Conservation (phyloP, 148 eudicot genomes). For the Drosera capensis region DNA sequence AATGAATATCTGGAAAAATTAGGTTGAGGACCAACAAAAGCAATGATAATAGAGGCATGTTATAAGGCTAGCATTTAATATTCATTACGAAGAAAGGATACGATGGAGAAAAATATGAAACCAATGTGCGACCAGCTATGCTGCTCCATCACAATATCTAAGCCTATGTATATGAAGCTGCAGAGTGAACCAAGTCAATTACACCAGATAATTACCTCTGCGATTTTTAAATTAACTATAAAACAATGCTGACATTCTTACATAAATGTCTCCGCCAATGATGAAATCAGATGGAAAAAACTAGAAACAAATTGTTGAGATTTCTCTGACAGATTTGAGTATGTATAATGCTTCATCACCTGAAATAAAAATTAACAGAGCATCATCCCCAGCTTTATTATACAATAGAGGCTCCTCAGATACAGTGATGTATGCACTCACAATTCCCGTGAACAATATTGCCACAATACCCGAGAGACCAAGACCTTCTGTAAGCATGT, state of each 20-base stretch:
- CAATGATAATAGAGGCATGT: slow-evolving; percentile 3
- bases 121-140: slow-evolving; percentile 99
- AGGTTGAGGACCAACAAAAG: slow-evolving; percentile 42
- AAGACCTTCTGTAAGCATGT: slow-evolving; percentile 99
- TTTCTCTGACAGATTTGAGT: slow-evolving; percentile 78
- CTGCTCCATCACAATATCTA: slow-evolving; percentile 97
- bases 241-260: slow-evolving; percentile 27
- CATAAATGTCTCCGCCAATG: slow-evolving; percentile 97
- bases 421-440: slow-evolving; percentile 29
- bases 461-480: slow-evolving; percentile 99
- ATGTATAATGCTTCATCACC: slow-evolving; percentile 99
- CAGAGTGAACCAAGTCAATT: slow-evolving; percentile 8
- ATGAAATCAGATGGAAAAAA: slow-evolving; percentile 95
- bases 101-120: slow-evolving; percentile 92
- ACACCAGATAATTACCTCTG: not conserved
- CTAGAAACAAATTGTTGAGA: slow-evolving; percentile 92
- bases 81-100: slow-evolving; percentile 51
- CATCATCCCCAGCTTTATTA: slow-evolving; percentile 6
- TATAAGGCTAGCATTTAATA: too few relatives aligned
- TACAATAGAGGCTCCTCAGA: not conserved
- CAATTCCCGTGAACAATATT: slow-evolving; percentile 96
- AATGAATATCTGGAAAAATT: too few relatives aligned
- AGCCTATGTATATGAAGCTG: slow-evolving; percentile 99
- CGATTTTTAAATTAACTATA: not conserved
- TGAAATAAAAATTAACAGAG: slow-evolving; percentile 10